These are phyloP conservation scores for Batrachochytrium dendrobatidis DNA, from an alignment of 371 early-diverging fungal species.

Conservation along the genomic window DNA sequence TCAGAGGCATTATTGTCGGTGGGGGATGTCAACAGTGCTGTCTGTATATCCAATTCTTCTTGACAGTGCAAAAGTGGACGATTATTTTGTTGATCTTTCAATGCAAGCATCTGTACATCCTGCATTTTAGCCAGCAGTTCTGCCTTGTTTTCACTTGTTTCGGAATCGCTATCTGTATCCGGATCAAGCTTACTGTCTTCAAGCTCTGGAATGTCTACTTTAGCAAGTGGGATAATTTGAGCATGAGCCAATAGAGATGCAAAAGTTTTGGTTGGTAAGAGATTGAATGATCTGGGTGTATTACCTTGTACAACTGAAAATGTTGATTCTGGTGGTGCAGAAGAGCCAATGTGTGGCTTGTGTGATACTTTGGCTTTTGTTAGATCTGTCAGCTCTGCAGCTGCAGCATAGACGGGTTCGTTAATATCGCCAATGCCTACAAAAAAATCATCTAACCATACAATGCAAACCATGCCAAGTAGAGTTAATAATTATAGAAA, in stretches of 20 bases:
- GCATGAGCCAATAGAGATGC: background rate
- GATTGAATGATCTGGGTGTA: too few relatives aligned
- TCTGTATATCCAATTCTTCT: conserved; percentile 4
- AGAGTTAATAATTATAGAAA: background rate
- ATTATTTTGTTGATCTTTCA: conserved; percentile 18
- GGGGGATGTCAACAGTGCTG: too few relatives aligned
- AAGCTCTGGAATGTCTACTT: background rate
- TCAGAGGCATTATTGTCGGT: conserved; percentile 1
- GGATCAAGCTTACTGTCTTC: background rate
- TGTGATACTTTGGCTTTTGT: too few relatives aligned
- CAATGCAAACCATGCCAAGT: too few relatives aligned
- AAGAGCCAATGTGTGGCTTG: background rate
- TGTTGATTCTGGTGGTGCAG: background rate
- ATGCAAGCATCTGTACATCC: conserved; percentile 13
- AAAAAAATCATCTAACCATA: conserved; percentile 73
- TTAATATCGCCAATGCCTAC: conserved; percentile 94
- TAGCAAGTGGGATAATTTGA: background rate
- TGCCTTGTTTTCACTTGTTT: conserved; percentile 8
- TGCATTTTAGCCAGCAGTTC: conserved; percentile 13
- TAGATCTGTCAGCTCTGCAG: background rate
- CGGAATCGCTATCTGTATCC: background rate
- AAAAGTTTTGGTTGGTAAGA: background rate
- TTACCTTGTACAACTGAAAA: background rate
- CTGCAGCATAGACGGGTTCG: conserved; percentile 29
- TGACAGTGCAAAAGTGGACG: conserved; percentile 21